Evolutionary conservation across 192 early-diverging fungal species (phyloP), one percentile per base, ranked within the genome.

Genomic region (Pilobolus umbonatus): DNA sequence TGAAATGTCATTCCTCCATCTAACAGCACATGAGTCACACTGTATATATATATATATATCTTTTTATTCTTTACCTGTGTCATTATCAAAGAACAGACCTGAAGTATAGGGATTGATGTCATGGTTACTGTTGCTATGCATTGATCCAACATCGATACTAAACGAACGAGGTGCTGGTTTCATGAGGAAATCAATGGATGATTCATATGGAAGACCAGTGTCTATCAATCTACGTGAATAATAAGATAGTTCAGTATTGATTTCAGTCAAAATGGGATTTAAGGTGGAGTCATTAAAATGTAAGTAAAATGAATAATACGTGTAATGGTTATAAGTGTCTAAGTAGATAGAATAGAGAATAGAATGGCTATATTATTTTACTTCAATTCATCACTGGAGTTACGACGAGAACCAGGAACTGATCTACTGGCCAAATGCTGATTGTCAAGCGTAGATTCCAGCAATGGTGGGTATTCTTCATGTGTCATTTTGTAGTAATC

Each of bases 321-420:
- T n/a, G n/a, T n/a, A n/a, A n/a, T n/a, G n/a, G n/a, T n/a, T n/a
- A n/a, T n/a, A n/a, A n/a, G n/a, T n/a, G n/a, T n/a, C n/a, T n/a
- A n/a, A n/a, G n/a, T n/a, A n/a, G n/a, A n/a, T n/a, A n/a, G n/a
- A n/a, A n/a, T n/a, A n/a, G n/a, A n/a, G n/a, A n/a, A n/a, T n/a
- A n/a, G n/a, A n/a, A n/a, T n/a, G n/a, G n/a, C n/a, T n/a, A n/a
- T n/a, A n/a, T n/a, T n/a, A n/a, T n/a, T n/a, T n/a, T n/a, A n/a
- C n/a, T n/a, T n/a, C n/a, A n/a, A n/a, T 78, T 68, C 14, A 58
- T 86, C 83, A 28, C 77, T 76, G 38, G 88, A 89, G 64, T 86
- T 89, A 69, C 85, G 84, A 35, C 85, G 76, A 17, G 88, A 87
- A 9, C 71, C 76, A 14, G 88, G 84, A 7, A 86, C 73, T 39